These are phyloP conservation scores for Metarhizium rileyi DNA, from an alignment of 2,329 filamentous ascomycete genomes.

Conservation along the genomic window DNA sequence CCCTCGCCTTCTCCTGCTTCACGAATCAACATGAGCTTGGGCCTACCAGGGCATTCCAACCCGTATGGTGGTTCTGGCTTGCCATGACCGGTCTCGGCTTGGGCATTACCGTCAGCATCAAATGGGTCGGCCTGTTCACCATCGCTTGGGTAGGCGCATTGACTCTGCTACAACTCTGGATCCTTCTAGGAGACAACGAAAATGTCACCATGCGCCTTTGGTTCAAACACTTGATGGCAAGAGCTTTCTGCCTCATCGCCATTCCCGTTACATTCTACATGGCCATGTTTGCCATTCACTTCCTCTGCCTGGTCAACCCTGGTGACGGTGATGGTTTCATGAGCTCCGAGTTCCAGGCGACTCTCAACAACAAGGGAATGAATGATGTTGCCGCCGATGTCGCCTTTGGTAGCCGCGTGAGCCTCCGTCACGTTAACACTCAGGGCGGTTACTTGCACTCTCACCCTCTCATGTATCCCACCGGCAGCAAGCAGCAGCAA, in stretches of 20 bases:
- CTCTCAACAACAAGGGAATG: slow-evolving; percentile 94
- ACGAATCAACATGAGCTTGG: slow-evolving; percentile 95
- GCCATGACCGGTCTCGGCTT: slow-evolving; percentile 75
- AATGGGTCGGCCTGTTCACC: slow-evolving; percentile 98
- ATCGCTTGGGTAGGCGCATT: slow-evolving; percentile 95
- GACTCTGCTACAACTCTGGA: slow-evolving; percentile 88
- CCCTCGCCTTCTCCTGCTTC: slow-evolving; percentile 83
- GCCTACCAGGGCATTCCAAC: slow-evolving; percentile 74
- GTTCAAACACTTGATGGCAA: slow-evolving; percentile 89
- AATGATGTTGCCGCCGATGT: slow-evolving; percentile 89
- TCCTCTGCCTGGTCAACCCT: slow-evolving; percentile 83
- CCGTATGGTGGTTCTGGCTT: slow-evolving; percentile 98
- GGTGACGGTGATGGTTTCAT: slow-evolving; percentile 98
- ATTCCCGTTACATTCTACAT: slow-evolving; percentile 88
- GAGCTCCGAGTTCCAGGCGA: slow-evolving; percentile 98
- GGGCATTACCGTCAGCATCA: slow-evolving; percentile 87
- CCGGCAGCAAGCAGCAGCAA: slow-evolving; percentile 96
- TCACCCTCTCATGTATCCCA: slow-evolving; percentile 94
- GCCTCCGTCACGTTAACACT: slow-evolving; percentile 88
- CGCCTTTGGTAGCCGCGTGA: slow-evolving; percentile 76
- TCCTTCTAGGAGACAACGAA: slow-evolving; percentile 79
- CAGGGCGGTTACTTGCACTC: slow-evolving; percentile 97
- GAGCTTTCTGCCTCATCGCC: slow-evolving; percentile 82
- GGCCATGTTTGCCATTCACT: slow-evolving; percentile 96
- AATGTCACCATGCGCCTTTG: slow-evolving; percentile 78